These are phyloP conservation scores for Talaromyces sp. DNA, from an alignment of 2,329 filamentous ascomycete species.

Conservation along the genomic window DNA sequence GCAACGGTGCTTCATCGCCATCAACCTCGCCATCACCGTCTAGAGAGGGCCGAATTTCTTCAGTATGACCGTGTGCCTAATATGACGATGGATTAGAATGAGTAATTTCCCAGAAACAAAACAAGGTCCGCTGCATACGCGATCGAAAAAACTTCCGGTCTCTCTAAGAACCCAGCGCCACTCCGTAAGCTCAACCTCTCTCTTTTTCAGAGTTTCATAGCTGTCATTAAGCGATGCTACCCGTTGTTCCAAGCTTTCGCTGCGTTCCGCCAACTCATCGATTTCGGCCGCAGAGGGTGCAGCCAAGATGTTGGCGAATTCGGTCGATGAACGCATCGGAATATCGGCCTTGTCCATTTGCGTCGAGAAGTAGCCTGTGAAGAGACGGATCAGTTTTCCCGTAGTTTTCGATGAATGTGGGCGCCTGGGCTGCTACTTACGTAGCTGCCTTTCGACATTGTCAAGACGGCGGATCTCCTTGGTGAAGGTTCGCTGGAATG, in stretches of 20 bases:
- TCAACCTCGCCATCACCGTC: conserved; percentile 43
- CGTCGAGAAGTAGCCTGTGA: conserved; percentile 76
- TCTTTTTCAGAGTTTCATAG: conserved; percentile 97
- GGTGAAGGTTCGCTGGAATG: conserved; percentile 95
- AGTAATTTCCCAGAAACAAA: not conserved
- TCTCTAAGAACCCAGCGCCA: conserved; percentile 98
- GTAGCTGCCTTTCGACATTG: conserved; percentile 95
- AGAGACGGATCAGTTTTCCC: not conserved
- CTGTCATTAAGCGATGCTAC: conserved; percentile 91
- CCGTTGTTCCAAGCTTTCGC: conserved; percentile 86
- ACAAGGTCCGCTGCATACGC: conserved; percentile 34
- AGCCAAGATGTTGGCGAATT: conserved; percentile 80
- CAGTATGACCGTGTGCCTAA: conserved; percentile 86
- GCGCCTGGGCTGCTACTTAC: conserved; percentile 50
- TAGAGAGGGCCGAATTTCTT: conserved; percentile 88
- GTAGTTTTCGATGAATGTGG: not conserved
- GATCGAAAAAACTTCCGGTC: conserved; percentile 94
- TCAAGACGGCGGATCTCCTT: conserved; percentile 95
- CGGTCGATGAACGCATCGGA: conserved; percentile 79
- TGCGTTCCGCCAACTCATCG: conserved; percentile 87
- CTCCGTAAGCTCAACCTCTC: conserved; percentile 92
- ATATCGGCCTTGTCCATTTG: conserved; percentile 95
- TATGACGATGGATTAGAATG: conserved; percentile 5
- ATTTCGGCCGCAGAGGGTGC: conserved; percentile 91
- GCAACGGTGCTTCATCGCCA: conserved; percentile 77